These are phyloP conservation scores for Fusarium palustre DNA, from an alignment of 2,329 filamentous ascomycete genomes.

Conservation along the genomic window DNA sequence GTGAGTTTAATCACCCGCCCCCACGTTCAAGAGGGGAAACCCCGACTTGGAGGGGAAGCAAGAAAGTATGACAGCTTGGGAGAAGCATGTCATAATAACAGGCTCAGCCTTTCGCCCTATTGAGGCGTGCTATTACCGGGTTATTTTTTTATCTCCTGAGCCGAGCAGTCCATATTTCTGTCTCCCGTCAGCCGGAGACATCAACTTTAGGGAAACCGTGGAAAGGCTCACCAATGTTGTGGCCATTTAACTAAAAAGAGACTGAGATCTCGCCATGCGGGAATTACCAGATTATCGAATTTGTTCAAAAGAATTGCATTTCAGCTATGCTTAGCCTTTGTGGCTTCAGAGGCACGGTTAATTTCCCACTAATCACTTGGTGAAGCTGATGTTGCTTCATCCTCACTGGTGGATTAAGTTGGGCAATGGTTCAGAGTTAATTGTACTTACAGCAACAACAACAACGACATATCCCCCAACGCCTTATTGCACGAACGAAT, in stretches of 20 bases:
- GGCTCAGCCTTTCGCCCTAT: no score
- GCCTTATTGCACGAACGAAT: no score
- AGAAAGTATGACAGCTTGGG: background rate
- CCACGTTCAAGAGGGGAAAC: slow-evolving; percentile 22
- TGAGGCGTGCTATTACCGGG: no score
- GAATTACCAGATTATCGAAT: slow-evolving; percentile 10
- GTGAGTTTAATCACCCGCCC: slow-evolving; percentile 17
- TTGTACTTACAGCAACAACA: background rate
- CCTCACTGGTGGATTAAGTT: slow-evolving; percentile 14
- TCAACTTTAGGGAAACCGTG: slow-evolving; percentile 23
- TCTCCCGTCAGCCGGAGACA: background rate
- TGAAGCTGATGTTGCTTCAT: background rate
- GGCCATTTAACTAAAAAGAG: slow-evolving; percentile 4
- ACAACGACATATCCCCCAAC: background rate
- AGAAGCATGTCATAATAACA: background rate
- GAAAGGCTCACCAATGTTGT: slow-evolving; percentile 11
- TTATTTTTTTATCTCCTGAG: background rate
- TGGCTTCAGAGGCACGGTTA: background rate
- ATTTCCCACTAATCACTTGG: slow-evolving; percentile 23
- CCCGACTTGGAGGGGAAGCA: slow-evolving; percentile 6
- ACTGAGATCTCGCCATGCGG: slow-evolving; percentile 3
- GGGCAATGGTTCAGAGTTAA: background rate
- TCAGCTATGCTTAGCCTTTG: background rate
- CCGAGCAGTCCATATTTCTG: background rate
- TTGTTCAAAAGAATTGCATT: slow-evolving; percentile 12